These are phyloP conservation scores for Parasarocladium wereldwijsianum DNA, from an alignment of 2,329 filamentous ascomycete genomes.

Conservation along the genomic window DNA sequence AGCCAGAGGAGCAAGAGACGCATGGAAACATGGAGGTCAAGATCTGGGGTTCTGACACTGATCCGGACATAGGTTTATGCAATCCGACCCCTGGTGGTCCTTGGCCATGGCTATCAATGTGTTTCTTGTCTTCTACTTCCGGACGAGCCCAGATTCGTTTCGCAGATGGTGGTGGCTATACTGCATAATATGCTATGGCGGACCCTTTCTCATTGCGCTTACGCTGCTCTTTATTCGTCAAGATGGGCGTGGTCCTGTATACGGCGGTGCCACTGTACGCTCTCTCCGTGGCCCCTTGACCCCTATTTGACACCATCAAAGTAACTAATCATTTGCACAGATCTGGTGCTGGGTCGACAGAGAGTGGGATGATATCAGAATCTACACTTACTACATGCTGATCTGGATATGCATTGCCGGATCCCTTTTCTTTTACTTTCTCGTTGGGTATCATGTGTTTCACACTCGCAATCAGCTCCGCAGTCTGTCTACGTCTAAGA, in stretches of 20 bases:
- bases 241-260: constrained; percentile 24
- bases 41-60: too few species aligned
- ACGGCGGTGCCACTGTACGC: constrained; percentile 42
- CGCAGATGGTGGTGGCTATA: constrained; percentile 60
- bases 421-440: constrained; percentile 38
- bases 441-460: constrained; percentile 46
- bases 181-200: constrained; percentile 53
- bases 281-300: neutral
- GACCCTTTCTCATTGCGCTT: constrained; percentile 54
- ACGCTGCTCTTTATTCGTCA: constrained; percentile 43
- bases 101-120: constrained; percentile 75
- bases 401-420: constrained; percentile 45
- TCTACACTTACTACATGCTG: constrained; percentile 46
- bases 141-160: constrained; percentile 51
- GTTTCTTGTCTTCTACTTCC: constrained; percentile 51
- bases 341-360: constrained; percentile 48
- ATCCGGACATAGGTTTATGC: constrained; percentile 48
- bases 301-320: constrained; percentile 1
- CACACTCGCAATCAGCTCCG: constrained; percentile 38
- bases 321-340: constrained; percentile 15
- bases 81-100: constrained; percentile 63
- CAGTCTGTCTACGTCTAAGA: constrained; percentile 30
- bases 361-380: constrained; percentile 39
- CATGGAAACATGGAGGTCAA: neutral
- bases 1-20: constrained; percentile 15